phyloP scores from a whole-genome alignment of 2,329 filamentous ascomycete species.

The Pseudogymnoascus sp. region DNA sequence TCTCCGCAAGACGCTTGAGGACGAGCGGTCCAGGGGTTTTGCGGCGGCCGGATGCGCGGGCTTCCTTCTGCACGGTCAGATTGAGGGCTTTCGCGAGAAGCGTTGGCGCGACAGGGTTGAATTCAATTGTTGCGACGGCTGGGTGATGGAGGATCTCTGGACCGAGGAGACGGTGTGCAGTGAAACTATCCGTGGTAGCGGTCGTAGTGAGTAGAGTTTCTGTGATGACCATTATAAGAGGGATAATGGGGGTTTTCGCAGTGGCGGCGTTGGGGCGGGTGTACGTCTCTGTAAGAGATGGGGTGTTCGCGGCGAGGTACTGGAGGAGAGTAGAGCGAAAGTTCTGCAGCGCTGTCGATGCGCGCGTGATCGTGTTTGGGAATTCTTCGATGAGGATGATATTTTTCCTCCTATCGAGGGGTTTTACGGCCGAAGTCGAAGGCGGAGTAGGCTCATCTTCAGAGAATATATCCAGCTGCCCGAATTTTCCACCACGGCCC shows the following conservation, averaged over 20 bases:
- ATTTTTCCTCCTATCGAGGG: conserved; percentile 34
- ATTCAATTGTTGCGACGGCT: conserved; percentile 73
- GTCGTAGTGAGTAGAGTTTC: conserved; percentile 82
- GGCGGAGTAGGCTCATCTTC: conserved; percentile 19
- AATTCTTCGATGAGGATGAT: conserved; percentile 76
- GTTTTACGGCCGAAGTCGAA: conserved; percentile 25
- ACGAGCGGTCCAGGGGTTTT: conserved; percentile 72
- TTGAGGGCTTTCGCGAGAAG: conserved; percentile 79
- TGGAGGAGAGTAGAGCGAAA: conserved; percentile 70
- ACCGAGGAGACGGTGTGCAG: conserved; percentile 80
- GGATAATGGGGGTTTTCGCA: conserved; percentile 45
- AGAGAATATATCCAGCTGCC: conserved; percentile 50
- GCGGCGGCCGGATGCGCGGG: conserved; percentile 64
- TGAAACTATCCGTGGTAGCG: conserved; percentile 82
- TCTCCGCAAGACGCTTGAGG: conserved; percentile 70
- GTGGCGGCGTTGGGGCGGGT: conserved; percentile 23
- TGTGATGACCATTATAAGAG: conserved; percentile 83
- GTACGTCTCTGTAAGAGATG: conserved; percentile 43
- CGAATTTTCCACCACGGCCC: conserved; percentile 70
- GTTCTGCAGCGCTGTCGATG: conserved; percentile 54
- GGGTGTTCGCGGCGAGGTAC: conserved; percentile 62
- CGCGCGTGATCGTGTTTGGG: conserved; percentile 63
- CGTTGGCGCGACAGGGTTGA: conserved; percentile 85
- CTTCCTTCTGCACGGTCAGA: conserved; percentile 75
- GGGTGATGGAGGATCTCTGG: conserved; percentile 78